Evolutionary conservation across 1,284 basidiomycete species (phyloP).

Genomic region (Ceratobasidium sp.): DNA sequence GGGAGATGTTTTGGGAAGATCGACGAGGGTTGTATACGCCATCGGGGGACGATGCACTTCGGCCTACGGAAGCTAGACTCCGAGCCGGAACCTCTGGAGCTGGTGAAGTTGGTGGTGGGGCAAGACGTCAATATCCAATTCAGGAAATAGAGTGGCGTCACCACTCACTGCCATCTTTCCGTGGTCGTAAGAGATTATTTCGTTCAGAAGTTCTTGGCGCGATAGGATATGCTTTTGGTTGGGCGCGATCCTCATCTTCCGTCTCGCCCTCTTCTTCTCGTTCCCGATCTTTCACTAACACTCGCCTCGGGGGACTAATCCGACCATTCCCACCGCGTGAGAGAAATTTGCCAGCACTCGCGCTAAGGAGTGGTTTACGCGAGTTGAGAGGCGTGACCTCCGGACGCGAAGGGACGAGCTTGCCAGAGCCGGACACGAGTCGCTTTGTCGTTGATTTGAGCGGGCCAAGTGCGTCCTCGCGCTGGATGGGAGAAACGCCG

Average conservation of each 20-base stretch:
- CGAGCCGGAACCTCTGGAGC: slow-evolving; percentile 29
- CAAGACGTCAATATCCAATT: background rate
- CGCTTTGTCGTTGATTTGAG: slow-evolving; percentile 11
- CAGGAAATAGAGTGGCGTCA: background rate
- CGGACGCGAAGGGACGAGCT: slow-evolving; percentile 1
- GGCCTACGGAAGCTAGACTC: slow-evolving; percentile 2
- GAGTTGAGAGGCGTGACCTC: slow-evolving; percentile 25
- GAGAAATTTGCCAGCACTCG: slow-evolving; percentile 28
- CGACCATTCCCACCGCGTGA: slow-evolving; percentile 10
- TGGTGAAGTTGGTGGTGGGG: background rate
- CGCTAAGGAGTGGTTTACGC: slow-evolving; percentile 29
- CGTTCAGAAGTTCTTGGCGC: slow-evolving; percentile 26
- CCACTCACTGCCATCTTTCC: slow-evolving; percentile 26
- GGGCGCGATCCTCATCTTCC: slow-evolving; percentile 18
- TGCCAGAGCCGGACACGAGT: slow-evolving; percentile 7
- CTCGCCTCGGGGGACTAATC: slow-evolving; percentile 18
- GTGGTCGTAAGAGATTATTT: slow-evolving; percentile 8
- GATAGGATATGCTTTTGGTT: slow-evolving; percentile 1
- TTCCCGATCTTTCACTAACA: slow-evolving; percentile 18
- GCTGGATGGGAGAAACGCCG: slow-evolving; percentile 9
- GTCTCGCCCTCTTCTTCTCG: slow-evolving; percentile 22
- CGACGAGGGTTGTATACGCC: background rate
- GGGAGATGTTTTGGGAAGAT: slow-evolving; percentile 1
- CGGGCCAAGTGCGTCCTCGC: background rate
- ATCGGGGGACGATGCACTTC: slow-evolving; percentile 20